These are phyloP conservation scores for Cenchrus fungigraminus DNA, from an alignment of 176 grass and related monocot species.

Conservation along the genomic window DNA sequence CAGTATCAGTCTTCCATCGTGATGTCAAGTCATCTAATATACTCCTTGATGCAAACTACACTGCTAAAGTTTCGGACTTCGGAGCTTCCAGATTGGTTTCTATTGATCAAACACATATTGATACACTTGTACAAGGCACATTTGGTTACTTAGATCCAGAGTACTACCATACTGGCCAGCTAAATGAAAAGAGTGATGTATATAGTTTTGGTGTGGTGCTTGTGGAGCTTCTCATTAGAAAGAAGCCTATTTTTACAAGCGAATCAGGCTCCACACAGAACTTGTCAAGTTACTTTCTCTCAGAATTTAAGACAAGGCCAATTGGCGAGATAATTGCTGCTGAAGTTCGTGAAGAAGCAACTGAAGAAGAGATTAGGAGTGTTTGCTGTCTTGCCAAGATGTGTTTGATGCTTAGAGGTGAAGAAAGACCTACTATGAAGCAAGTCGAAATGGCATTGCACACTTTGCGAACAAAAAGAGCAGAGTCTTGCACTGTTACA, in stretches of 20 bases:
- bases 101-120: neutral
- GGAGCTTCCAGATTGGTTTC: constrained; percentile 12
- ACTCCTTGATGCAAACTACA: neutral
- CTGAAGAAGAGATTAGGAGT: neutral
- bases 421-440: constrained; percentile 30
- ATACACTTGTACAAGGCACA: constrained; percentile 20
- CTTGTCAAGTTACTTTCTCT: constrained; percentile 11
- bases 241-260: constrained; percentile 5
- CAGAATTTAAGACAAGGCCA: neutral
- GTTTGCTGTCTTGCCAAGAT: neutral
- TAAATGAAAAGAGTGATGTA: constrained; percentile 47
- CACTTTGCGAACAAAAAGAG: neutral
- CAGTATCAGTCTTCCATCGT: constrained; percentile 8
- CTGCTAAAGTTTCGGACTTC: constrained; percentile 3
- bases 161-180: constrained; percentile 36
- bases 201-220: constrained; percentile 49
- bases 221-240: constrained; percentile 31
- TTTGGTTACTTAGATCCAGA: constrained; percentile 59
- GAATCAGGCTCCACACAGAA: neutral
- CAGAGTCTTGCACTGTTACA: neutral
- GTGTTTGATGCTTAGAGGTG: constrained; percentile 8
- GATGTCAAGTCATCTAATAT: constrained; percentile 4
- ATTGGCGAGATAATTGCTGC: neutral
- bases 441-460: constrained; percentile 20
- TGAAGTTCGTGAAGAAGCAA: neutral